phyloP scores from a whole-genome alignment of 352 stramenopile species.

The Pythium dissimile region DNA sequence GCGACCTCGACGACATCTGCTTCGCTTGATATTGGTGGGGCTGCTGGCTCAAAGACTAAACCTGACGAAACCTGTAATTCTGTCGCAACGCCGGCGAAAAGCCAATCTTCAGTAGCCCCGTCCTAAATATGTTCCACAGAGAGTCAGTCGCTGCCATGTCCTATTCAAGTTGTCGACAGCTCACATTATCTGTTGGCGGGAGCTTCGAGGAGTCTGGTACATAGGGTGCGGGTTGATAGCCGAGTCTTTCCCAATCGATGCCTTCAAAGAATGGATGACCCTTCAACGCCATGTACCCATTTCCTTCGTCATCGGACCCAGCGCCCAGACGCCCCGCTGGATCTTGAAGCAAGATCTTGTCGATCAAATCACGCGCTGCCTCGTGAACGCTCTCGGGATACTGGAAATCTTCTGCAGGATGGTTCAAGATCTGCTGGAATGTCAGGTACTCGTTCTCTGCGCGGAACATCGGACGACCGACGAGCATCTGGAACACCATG shows the following conservation, averaged over 20 bases:
- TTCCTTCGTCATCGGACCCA: conserved; percentile 68
- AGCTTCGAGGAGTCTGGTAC: conserved; percentile 52
- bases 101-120: conserved; percentile 84
- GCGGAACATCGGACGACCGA: conserved; percentile 80
- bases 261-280: conserved; percentile 82
- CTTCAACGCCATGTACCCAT: conserved; percentile 71
- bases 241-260: conserved; percentile 67
- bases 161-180: neutral
- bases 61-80: conserved; percentile 86
- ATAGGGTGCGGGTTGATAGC: conserved; percentile 48
- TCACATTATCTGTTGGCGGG: conserved; percentile 70
- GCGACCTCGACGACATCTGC: conserved; percentile 79
- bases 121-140: conserved; percentile 36
- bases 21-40: conserved; percentile 29
- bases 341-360: conserved; percentile 77
- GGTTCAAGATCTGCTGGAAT: conserved; percentile 88
- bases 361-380: conserved; percentile 68
- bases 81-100: conserved; percentile 84
- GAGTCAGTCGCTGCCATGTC: no score
- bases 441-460: conserved; percentile 90
- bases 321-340: conserved; percentile 65
- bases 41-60: conserved; percentile 59
- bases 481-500: conserved; percentile 90
- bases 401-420: conserved; percentile 71
- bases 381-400: conserved; percentile 48